A percentile compares a stretch with the other conserved stretches of the same genome.
phyloP scores from a whole-genome alignment of 768 basidiomycete genomes.

The Mycena galopus region DNA sequence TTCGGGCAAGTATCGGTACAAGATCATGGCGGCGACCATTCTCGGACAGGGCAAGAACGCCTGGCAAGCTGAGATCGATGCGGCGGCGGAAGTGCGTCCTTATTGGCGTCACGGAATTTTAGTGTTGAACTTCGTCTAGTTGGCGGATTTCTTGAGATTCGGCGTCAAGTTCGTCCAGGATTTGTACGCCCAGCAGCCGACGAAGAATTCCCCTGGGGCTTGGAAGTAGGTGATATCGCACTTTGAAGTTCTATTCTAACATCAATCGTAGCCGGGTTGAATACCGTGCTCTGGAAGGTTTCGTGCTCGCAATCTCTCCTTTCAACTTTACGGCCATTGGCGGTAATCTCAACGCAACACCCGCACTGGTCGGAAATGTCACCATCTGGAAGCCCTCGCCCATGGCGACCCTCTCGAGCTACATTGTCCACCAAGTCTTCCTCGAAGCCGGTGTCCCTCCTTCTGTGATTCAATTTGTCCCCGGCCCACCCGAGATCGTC shows the following conservation, averaged over 20 bases:
- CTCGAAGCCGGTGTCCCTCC: slow-evolving; percentile 94
- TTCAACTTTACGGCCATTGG: slow-evolving; percentile 99
- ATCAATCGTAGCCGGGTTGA: slow-evolving; percentile 80
- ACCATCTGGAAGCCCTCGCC: slow-evolving; percentile 98
- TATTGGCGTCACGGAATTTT: slow-evolving; percentile 12
- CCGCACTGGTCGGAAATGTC: slow-evolving; percentile 95
- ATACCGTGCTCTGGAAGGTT: slow-evolving; percentile 98
- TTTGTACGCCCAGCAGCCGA: slow-evolving; percentile 90
- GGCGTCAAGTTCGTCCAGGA: slow-evolving; percentile 98
- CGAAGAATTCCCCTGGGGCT: slow-evolving; percentile 84
- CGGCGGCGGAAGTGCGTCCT: slow-evolving; percentile 89
- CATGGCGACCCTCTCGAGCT: slow-evolving; percentile 95
- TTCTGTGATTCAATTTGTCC: slow-evolving; percentile 97
- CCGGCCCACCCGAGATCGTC: slow-evolving; percentile 89
- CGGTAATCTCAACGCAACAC: slow-evolving; percentile 90
- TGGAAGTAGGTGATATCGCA: slow-evolving; percentile 88
- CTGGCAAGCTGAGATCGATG: slow-evolving; percentile 99
- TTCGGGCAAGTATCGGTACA: slow-evolving; percentile 95
- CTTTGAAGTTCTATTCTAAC: slow-evolving; percentile 6
- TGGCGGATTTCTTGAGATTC: slow-evolving; percentile 95
- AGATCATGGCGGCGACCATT: slow-evolving; percentile 96
- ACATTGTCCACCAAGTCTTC: slow-evolving; percentile 90
- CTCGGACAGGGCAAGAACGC: slow-evolving; percentile 98
- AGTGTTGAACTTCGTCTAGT: slow-evolving; percentile 55
- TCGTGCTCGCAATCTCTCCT: slow-evolving; percentile 96